Base-by-base conservation (phyloP, 495 filamentous ascomycete genomes). In the Filosporella fistucella region DNA sequence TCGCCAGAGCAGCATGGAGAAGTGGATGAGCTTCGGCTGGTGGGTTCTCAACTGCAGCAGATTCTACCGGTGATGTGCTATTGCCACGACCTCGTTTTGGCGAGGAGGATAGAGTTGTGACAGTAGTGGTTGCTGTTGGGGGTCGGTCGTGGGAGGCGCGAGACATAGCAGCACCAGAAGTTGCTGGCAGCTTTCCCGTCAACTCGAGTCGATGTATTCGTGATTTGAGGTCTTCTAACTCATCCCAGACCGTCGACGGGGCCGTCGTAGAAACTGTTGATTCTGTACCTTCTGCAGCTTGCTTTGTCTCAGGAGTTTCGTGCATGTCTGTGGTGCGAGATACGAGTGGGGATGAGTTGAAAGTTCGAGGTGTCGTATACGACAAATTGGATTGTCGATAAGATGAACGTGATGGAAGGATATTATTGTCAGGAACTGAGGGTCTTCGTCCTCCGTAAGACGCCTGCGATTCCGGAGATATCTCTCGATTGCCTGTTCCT, bases 181-280 rank as follows among this genome's bases (percentile, higher is more conserved):
- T 88, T 0, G 88, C 69, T 1, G 91, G 90, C 11, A 90, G 67
- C 61, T 89, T 95, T 22, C 91, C 90, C 3, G 88, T 94, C 43
- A 91, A 62, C 61, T 98, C 93, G n/a, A 98, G 75, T 37, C 88
- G 88, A 49, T 86, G 82, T 52, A 98, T 95, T 17, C 94, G 81
- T 9, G 89, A 91, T 61, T 97, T 98, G 11, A 98, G 68, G 44
- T 97, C 94, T 55, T 98, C 93, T 16, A 98, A 68, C 65, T 98
- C 93, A 63, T 98, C 93, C 94, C 94, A 98, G 9, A 98, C 88
- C 1, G 88, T 94, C 2, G 93, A 95, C 17, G 90, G 85, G 8
- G 89, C 89, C 2, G 82, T 89, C 0, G 87, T 89, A 0, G 93
- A 97, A 18, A 82, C 70, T 0, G 87, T 89, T 0, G 91, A 96